Percentiles rank a stretch among this genome's conserved stretches.
Conservation (phyloP, 2,329 filamentous ascomycete genomes). For the Verticillium alfalfae region DNA sequence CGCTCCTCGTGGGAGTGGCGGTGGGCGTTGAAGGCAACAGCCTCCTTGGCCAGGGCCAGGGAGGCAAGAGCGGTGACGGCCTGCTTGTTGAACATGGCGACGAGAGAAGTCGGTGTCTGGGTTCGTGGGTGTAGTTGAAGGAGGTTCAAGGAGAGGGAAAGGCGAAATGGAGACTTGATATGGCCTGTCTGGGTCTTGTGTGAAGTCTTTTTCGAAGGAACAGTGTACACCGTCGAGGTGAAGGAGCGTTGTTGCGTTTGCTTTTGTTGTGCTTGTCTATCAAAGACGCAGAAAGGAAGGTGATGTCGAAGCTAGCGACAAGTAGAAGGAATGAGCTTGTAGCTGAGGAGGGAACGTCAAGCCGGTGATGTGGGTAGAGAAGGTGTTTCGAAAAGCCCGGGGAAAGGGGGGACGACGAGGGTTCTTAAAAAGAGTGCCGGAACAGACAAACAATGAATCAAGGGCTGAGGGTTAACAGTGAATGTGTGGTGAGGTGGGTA, state of each 20-base stretch:
- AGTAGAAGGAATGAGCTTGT: background rate
- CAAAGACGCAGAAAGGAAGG: conserved; percentile 43
- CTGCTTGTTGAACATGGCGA: conserved; percentile 37
- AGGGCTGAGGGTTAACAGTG: conserved; percentile 7
- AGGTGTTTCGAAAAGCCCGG: conserved; percentile 4
- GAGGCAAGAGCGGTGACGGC: conserved; percentile 33
- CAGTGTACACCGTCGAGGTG: conserved; percentile 2
- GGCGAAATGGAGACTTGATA: conserved; percentile 1
- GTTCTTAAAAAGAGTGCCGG: conserved; percentile 15
- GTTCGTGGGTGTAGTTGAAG: conserved; percentile 10
- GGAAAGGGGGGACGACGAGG: conserved; percentile 5
- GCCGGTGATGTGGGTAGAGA: conserved; percentile 9
- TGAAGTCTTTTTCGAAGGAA: background rate
- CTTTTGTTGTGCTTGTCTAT: conserved; percentile 29
- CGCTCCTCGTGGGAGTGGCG: conserved; percentile 31
- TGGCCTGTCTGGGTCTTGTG: background rate
- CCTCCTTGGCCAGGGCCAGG: conserved; percentile 36
- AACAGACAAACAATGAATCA: conserved; percentile 13
- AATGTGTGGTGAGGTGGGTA: background rate
- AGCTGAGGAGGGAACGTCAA: conserved; percentile 5
- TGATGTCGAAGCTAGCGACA: conserved; percentile 20
- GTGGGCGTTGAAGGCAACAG: conserved; percentile 34
- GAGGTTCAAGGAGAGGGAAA: background rate
- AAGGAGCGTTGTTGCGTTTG: background rate
- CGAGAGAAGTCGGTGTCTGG: conserved; percentile 7